phyloP scores from a whole-genome alignment of 2,329 filamentous ascomycete species.

The Phialocephala sp. region DNA sequence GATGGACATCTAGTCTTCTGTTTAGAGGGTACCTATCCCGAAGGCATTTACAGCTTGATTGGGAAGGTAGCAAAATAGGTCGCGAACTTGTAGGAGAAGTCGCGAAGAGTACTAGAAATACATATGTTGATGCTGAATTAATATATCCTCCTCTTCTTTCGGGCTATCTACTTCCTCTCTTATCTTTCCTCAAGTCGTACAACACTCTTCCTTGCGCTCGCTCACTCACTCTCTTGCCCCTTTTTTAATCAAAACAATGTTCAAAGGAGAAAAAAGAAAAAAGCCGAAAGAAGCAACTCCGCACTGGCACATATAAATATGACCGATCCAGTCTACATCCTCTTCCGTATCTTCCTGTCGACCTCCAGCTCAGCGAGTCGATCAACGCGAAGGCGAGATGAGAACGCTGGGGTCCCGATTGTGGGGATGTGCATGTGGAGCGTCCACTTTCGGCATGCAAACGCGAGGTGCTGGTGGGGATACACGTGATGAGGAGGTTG shows the following conservation, averaged over 20 bases:
- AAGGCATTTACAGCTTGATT: no score
- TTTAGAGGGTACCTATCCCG: not conserved
- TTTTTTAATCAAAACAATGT: not conserved
- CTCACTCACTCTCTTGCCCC: not conserved
- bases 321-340: not conserved
- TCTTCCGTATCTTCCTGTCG: not conserved
- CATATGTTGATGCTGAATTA: no score
- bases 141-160: no score
- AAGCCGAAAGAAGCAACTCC: not conserved
- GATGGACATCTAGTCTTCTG: slow-evolving; percentile 21
- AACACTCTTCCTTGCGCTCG: not conserved
- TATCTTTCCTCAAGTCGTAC: no score
- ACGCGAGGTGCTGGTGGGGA: not conserved
- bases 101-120: not conserved
- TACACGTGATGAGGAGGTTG: not conserved
- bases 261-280: not conserved
- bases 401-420: slow-evolving; percentile 6
- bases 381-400: not conserved
- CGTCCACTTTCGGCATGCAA: slow-evolving; percentile 13
- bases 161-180: no score
- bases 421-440: slow-evolving; percentile 17
- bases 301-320: not conserved
- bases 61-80: no score
- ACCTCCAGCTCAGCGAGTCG: not conserved
- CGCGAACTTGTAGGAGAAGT: not conserved